phyloP scores from a whole-genome alignment of 2,329 filamentous ascomycete species.

The Sporothrix pseudoabietina region DNA sequence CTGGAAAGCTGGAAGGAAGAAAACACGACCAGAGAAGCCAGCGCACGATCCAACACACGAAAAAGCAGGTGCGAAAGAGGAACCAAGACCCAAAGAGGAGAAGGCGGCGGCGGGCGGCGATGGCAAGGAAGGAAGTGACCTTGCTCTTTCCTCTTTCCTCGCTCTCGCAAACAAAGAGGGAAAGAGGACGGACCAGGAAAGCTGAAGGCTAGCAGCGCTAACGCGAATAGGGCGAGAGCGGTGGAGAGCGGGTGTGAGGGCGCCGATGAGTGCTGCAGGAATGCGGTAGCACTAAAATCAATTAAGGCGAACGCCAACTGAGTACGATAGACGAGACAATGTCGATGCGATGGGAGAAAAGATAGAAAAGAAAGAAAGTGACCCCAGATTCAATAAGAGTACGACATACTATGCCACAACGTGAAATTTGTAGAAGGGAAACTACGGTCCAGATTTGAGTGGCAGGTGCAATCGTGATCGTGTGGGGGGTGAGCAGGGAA shows the following conservation, averaged over 20 bases:
- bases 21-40: slow-evolving; percentile 7
- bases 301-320: background rate
- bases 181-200: slow-evolving; percentile 23
- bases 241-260: slow-evolving; percentile 13
- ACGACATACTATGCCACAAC: no score
- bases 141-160: background rate
- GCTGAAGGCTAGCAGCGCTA: slow-evolving; percentile 29
- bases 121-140: slow-evolving; percentile 15
- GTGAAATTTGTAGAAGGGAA: background rate
- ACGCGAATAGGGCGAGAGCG: slow-evolving; percentile 18
- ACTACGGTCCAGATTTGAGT: background rate
- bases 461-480: slow-evolving; percentile 2
- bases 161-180: slow-evolving; percentile 1
- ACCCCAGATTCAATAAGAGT: background rate
- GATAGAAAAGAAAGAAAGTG: no score
- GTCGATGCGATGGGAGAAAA: background rate
- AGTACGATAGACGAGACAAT: background rate
- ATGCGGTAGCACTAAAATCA: slow-evolving; percentile 4
- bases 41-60: slow-evolving; percentile 10
- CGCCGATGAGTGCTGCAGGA: slow-evolving; percentile 4
- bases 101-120: slow-evolving; percentile 19
- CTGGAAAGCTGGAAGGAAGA: background rate
- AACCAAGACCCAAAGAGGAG: slow-evolving; percentile 17
- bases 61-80: slow-evolving; percentile 1
- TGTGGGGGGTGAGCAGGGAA: slow-evolving; percentile 14